phyloP scores from a whole-genome alignment of 768 basidiomycete genomes.

The Psilocybe cyanescens region DNA sequence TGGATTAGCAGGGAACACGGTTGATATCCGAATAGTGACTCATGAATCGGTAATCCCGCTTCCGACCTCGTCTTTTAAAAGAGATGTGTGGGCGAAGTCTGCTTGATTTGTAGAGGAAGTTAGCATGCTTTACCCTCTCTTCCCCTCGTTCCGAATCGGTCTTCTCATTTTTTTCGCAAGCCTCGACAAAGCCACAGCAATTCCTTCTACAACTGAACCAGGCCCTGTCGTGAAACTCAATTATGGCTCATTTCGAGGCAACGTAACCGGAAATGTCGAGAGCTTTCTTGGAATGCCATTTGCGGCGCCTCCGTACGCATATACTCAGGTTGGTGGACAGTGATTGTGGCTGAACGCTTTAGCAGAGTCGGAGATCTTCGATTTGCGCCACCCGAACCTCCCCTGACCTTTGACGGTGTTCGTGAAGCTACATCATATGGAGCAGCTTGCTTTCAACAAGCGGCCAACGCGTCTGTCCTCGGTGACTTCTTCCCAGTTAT shows the following conservation, averaged over 20 bases:
- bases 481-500: background rate
- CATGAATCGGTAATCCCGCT: too few relatives aligned
- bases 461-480: background rate
- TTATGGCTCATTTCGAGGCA: slow-evolving; percentile 15
- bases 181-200: slow-evolving; percentile 23
- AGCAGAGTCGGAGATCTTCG: slow-evolving; percentile 13
- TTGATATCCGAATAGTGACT: too few relatives aligned
- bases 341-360: background rate
- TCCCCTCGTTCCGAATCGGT: background rate
- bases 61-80: too few relatives aligned
- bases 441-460: slow-evolving; percentile 15
- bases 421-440: slow-evolving; percentile 13
- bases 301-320: slow-evolving; percentile 16
- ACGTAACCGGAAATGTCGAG: background rate
- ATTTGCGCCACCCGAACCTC: slow-evolving; percentile 11
- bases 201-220: background rate
- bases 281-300: slow-evolving; percentile 17
- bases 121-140: too few relatives aligned
- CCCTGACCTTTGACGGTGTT: background rate
- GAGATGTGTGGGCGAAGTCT: too few relatives aligned
- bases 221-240: slow-evolving; percentile 1
- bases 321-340: too few relatives aligned
- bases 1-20: too few relatives aligned
- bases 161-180: background rate
- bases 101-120: too few relatives aligned